Base-by-base conservation (phyloP, 768 basidiomycete species). In the Termitomyces sp. region DNA sequence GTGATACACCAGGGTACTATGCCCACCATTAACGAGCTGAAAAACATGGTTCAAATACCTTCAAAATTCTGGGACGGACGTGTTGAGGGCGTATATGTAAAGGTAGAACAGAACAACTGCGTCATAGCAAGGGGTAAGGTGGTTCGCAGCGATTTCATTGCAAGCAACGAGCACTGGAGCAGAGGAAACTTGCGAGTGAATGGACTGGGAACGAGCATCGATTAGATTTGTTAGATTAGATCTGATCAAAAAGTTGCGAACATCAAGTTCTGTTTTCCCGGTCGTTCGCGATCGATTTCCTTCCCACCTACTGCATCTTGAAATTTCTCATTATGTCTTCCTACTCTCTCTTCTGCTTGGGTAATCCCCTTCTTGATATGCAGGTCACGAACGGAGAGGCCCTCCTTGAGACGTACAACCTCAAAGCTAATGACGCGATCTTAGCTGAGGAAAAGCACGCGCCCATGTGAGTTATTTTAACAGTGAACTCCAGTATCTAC, bases 301-400 rank as follows among this genome's bases (percentile, higher is more conserved):
- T 36, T 37, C 16, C 13, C 52, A 57, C 24, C 18, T 37, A 33
- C 57, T 48, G 32, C 16, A 39, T 47, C 50, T 20, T n/a, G n/a
- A n/a, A n/a, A n/a, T n/a, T 48, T n/a, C 42, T 51, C 26, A 65
- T 45, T 60, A 79, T 82, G 79, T 71, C 85, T 26, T 72, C 79
- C 77, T 52, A 52, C 26, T 71, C 80, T 44, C 75, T 98, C 46
- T 93, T 98, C 76, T 92, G 87, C 77, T 77, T 98, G 76, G 96
- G 96, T 43, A 98, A 98, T 75, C 96, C 96, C 66, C 81, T 98
- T 69, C 88, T 98, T 51, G 95, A 99, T 72, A 89, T 99, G 78
- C 95, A 96, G 76, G 93, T 96, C 68, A 84, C 77, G 61, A 81
- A 92, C 61, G 93, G 91, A 50, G 93, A 95, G 69, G 79, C 79